Base-by-base conservation (phyloP, 2,329 filamentous ascomycete genomes). In the Paecilomyces sp. region DNA sequence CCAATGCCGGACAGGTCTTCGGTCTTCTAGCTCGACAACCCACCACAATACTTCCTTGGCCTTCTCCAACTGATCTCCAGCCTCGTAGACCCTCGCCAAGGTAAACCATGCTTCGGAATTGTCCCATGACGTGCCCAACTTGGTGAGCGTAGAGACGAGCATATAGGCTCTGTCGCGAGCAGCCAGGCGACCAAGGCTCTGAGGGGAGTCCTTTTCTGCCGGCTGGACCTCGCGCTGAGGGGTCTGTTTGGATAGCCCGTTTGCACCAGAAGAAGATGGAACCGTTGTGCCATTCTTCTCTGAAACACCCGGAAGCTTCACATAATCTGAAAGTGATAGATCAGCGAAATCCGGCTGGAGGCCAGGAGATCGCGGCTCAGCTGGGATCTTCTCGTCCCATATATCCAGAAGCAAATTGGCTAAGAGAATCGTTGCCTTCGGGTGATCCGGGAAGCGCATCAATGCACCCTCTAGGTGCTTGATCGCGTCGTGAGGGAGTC, bases 1-100 rank as follows among this genome's bases (percentile, higher is more conserved):
- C 94, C 93, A 97, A 60, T 85, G 83, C 60, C 94, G 85, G 55
- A 96, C 83, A 0, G 88, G 91, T 64, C 85, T 86, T 7, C 85
- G 86, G 72, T 99, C 93, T 72, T 97, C 94, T 31, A 99, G 80
- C 75, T 97, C 92, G 12, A 99, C 90, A 67, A 92, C 96, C 92
- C 93, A 97, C 94, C 94, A 97, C 6, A 97, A 82, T 54, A 92
- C 91, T 66, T 94, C 89, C 77, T 92, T 95, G 13, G 94, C 89
- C 79, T 93, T 96, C 41, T 94, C 90, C 1, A 85, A 76, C 77
- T 96, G 90, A 0, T 89, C 90, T 60, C 90, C 90, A 70, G 92
- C 86, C 74, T 99, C 94, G 69, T 97, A 90, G 9, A 91, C 92
- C 63, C 91, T 82, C 0, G 92, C 90, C 34, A 99, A 83, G 3